Percentiles rank a stretch among this genome's conserved stretches.
These are phyloP conservation scores for Sesbania bispinosa DNA, from an alignment of 306 rosid genomes.

Conservation along the genomic window DNA sequence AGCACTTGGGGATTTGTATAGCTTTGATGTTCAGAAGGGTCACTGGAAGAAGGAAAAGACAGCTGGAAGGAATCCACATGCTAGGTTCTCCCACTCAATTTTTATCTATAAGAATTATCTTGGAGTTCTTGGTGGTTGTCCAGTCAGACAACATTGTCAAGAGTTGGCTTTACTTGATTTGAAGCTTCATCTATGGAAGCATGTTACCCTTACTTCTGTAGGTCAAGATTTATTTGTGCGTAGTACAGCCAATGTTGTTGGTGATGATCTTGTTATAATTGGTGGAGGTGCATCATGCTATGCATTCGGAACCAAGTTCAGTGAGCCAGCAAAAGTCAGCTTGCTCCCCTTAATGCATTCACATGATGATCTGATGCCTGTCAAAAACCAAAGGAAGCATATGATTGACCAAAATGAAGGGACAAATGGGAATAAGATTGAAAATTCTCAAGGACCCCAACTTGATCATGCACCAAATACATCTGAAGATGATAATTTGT, in stretches of 20 bases:
- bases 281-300: slow-evolving; percentile 97
- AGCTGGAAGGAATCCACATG: slow-evolving; percentile 69
- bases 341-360: slow-evolving; percentile 41
- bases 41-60: slow-evolving; percentile 71
- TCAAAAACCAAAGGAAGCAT: slow-evolving; percentile 23
- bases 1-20: slow-evolving; percentile 82
- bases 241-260: slow-evolving; percentile 63
- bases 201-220: slow-evolving; percentile 56
- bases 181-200: slow-evolving; percentile 53
- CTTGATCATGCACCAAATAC: slow-evolving; percentile 25
- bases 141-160: slow-evolving; percentile 67
- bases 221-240: slow-evolving; percentile 85
- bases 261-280: slow-evolving; percentile 69
- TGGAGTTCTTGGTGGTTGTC: slow-evolving; percentile 93
- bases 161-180: slow-evolving; percentile 84
- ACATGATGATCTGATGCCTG: slow-evolving; percentile 34
- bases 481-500: slow-evolving; percentile 34
- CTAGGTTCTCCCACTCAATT: slow-evolving; percentile 93
- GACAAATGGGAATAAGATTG: slow-evolving; percentile 17
- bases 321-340: slow-evolving; percentile 73
- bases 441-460: slow-evolving; percentile 25
- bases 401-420: slow-evolving; percentile 29
- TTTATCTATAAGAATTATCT: slow-evolving; percentile 66
- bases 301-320: slow-evolving; percentile 96
- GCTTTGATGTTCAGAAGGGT: slow-evolving; percentile 57